These are phyloP conservation scores for Leonotis leonurus DNA, from an alignment of 257 asterid species.

Conservation along the genomic window DNA sequence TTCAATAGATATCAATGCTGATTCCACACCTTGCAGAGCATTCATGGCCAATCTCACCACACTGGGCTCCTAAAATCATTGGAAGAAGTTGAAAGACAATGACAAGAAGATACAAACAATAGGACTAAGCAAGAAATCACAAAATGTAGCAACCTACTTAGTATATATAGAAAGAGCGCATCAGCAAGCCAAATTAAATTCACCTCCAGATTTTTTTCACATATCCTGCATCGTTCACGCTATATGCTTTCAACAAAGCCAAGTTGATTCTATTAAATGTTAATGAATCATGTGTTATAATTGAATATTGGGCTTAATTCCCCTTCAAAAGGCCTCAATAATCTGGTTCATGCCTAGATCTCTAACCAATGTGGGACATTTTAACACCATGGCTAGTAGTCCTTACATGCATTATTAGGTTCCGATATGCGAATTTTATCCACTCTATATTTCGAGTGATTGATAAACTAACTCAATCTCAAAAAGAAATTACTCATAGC, in stretches of 20 bases:
- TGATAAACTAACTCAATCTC: not conserved
- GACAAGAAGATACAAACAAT: not conserved
- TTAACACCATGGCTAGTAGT: not conserved
- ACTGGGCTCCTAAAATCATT: slow-evolving; percentile 65
- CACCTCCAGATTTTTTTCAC: not conserved
- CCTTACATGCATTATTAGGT: not conserved
- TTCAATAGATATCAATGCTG: slow-evolving; percentile 58
- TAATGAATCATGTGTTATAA: too few relatives aligned
- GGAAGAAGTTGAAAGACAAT: slow-evolving; percentile 16
- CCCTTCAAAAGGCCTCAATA: too few relatives aligned
- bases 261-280: not conserved
- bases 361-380: too few relatives aligned
- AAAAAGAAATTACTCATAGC: not conserved
- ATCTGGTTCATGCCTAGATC: too few relatives aligned
- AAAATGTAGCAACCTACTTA: not conserved
- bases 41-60: slow-evolving; percentile 84
- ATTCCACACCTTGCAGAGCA: slow-evolving; percentile 85
- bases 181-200: not conserved
- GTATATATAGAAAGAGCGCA: not conserved
- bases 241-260: not conserved
- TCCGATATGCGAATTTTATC: not conserved
- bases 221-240: not conserved
- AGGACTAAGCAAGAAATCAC: not conserved
- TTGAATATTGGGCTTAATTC: too few relatives aligned
- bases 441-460: not conserved